Conservation (phyloP, 2,329 filamentous ascomycete genomes). For the Penicillium sclerotigenum region DNA sequence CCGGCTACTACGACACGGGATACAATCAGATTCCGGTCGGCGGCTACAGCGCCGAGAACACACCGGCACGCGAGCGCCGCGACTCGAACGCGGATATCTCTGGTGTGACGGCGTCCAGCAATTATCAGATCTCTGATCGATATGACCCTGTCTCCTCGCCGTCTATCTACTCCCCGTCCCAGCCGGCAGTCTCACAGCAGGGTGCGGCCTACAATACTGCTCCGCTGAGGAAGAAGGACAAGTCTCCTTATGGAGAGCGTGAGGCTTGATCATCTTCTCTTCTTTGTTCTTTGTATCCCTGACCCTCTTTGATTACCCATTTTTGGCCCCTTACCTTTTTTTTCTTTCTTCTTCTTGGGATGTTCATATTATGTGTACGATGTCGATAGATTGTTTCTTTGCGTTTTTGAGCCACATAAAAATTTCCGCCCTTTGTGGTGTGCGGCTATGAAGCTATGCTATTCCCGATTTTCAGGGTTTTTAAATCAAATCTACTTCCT, state of each 20-base stretch:
- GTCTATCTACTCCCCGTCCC: conserved; percentile 69
- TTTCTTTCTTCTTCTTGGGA: neutral
- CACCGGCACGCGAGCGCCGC: conserved; percentile 66
- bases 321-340: neutral
- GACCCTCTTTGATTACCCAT: neutral
- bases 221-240: conserved; percentile 2
- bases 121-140: conserved; percentile 28
- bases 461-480: neutral
- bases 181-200: neutral
- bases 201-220: neutral
- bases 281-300: neutral
- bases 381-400: neutral
- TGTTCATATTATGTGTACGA: conserved; percentile 4
- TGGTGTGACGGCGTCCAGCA: conserved; percentile 42
- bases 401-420: conserved; percentile 1
- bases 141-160: conserved; percentile 73
- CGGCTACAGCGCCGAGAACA: conserved; percentile 39
- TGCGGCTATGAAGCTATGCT: conserved; percentile 1
- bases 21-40: conserved; percentile 17
- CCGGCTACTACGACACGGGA: conserved; percentile 10
- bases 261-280: neutral
- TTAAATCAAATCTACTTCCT: neutral
- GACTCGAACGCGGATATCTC: conserved; percentile 60
- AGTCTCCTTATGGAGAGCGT: conserved; percentile 4
- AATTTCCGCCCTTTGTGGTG: neutral